Evolutionary conservation across 306 rosid genomes (phyloP).

Genomic region (Nissolia schottii): DNA sequence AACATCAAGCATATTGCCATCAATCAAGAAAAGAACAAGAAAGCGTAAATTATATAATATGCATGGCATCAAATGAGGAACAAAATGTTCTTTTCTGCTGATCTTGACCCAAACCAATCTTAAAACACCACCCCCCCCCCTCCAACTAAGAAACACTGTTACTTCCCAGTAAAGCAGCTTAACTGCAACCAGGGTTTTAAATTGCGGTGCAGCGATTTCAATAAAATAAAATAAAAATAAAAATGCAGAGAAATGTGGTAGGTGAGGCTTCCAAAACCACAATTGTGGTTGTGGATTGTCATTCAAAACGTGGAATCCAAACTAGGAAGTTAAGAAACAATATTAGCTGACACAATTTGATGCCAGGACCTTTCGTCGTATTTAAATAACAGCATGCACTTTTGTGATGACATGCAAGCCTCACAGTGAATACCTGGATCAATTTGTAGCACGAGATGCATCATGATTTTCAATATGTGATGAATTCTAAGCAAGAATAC

Average conservation of each 20-base stretch:
- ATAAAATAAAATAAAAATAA: not conserved
- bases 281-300: not conserved
- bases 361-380: not conserved
- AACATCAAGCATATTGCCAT: not conserved
- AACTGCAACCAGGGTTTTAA: not conserved
- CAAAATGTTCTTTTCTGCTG: not conserved
- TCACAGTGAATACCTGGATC: not conserved
- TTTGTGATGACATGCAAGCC: not conserved
- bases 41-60: not conserved
- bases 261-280: not conserved
- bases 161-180: not conserved
- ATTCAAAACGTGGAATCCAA: too few relatives aligned
- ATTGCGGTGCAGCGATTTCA: not conserved
- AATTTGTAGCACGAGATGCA: not conserved
- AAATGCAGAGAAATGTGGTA: not conserved
- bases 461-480: not conserved
- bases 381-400: too few relatives aligned
- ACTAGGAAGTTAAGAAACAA: not conserved
- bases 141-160: not conserved
- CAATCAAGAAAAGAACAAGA: not conserved
- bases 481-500: not conserved
- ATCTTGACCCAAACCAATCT: not conserved
- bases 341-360: not conserved
- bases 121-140: not conserved
- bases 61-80: not conserved